Evolutionary conservation across 768 basidiomycete genomes (phyloP).

Genomic region (Calocybe indica): DNA sequence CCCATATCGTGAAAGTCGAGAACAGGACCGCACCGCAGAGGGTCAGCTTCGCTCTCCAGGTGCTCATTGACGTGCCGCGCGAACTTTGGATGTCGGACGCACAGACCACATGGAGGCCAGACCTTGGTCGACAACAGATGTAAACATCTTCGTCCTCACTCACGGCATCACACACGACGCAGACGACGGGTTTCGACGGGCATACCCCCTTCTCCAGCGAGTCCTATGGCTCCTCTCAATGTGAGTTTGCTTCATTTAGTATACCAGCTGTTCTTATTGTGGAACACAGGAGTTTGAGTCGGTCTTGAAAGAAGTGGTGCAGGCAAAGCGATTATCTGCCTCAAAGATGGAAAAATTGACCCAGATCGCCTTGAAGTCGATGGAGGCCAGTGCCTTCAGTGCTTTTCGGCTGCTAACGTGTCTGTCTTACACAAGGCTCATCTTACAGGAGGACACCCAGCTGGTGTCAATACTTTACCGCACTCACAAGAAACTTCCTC

Average conservation of each 20-base stretch:
- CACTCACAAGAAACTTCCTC: slow-evolving; percentile 74
- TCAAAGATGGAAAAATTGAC: slow-evolving; percentile 80
- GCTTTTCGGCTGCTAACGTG: not conserved
- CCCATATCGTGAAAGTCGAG: slow-evolving; percentile 74
- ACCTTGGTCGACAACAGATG: slow-evolving; percentile 10
- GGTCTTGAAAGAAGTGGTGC: slow-evolving; percentile 75
- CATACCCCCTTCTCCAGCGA: slow-evolving; percentile 8
- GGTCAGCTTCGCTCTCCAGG: slow-evolving; percentile 65
- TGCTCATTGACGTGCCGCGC: slow-evolving; percentile 38
- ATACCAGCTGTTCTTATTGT: slow-evolving; percentile 5
- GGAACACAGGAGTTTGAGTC: slow-evolving; percentile 68
- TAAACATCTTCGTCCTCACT: slow-evolving; percentile 26
- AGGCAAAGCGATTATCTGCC: slow-evolving; percentile 77
- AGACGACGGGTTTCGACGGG: slow-evolving; percentile 3
- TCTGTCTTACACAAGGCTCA: not conserved
- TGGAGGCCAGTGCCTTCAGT: slow-evolving; percentile 45
- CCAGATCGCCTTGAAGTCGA: slow-evolving; percentile 68
- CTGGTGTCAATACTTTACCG: slow-evolving; percentile 86
- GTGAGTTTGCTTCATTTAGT: slow-evolving; percentile 19
- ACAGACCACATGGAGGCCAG: slow-evolving; percentile 17
- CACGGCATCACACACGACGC: slow-evolving; percentile 8
- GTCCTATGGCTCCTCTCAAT: slow-evolving; percentile 35
- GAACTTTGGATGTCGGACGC: slow-evolving; percentile 21
- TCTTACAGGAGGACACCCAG: slow-evolving; percentile 72
- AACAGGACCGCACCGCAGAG: slow-evolving; percentile 59